Base-by-base conservation (phyloP, 352 stramenopile genomes). In the Phytopythium delawarense region DNA sequence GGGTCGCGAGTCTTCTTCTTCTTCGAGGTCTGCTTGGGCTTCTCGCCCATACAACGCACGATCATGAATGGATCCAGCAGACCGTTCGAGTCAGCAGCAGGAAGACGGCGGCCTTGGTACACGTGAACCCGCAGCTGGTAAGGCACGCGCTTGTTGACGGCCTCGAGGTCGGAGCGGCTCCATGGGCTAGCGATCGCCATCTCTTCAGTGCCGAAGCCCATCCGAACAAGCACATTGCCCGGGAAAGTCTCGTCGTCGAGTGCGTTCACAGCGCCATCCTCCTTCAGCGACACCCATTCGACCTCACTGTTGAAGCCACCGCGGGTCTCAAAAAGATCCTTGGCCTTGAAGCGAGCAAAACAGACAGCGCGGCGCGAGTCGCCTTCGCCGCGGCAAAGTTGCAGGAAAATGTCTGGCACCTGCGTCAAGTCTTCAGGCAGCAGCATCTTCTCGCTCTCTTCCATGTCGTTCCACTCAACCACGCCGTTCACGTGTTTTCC, bases 381-480 rank as follows among this genome's bases (percentile, higher is more conserved):
- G 20, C 79, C 78, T 45, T 91, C 79, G 51, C 84, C 82, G 50
- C 75, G 76, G 67, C 82, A 90, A 34, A 97, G 60, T 57, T 97
- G 94, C 59, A 97, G 65, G 61, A 97, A 96, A 51, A 96, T 78
- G 48, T 97, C 88, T 4, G 89, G 89, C 12, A 97, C 83, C 64
- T 96, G 84, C 0, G 69, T 72, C 11, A 91, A 49, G 23, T 92
- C 78, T 61, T 90, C 78, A 5, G 80, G 78, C 1, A 95, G 65
- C 25, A 89, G 54, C 68, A 93, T 87, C 46, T 85, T 88, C 44
- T 93, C 84, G 34, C 75, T 90, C 61, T 96, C 76, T 42, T 78
- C 70, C 67, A 91, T 79, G 23, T 82, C 74, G 61, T 96, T 96
- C 85, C 86, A 96, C 56, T 94, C 84, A 8, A 92, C 82, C 7